Evolutionary conservation across 2,329 filamentous ascomycete species (phyloP), one percentile per base, ranked within the genome.

Genomic region (Trichoderma sp.): DNA sequence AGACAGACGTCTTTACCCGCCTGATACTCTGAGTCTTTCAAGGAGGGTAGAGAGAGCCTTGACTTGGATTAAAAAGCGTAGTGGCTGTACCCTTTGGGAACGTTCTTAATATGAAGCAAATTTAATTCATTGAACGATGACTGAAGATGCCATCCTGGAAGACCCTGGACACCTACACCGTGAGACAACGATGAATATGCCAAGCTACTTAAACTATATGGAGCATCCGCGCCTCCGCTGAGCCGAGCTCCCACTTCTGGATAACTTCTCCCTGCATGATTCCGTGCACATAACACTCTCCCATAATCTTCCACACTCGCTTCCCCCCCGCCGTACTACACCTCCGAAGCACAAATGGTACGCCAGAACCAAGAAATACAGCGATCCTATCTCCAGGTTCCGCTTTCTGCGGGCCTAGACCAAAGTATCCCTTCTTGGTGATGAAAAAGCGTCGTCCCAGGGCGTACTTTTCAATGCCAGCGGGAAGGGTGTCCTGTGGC

Each of bases 191-290:
- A 45, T 45, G 15, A n/a, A 45, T 45, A 19, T 7, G 14, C 15
- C 17, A 7, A 45, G 21, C 4, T 3, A 12, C 7, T 50, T 21
- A 60, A 7, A 60, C 7, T 21, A 60, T 17, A n/a, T 28, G 30
- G 41, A 60, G 30, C 57, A 50, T 60, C 17, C 12, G 57, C 26
- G 57, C 30, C 45, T 60, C 45, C n/a, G 21, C 21, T 6, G 47
- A 34, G 15, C 57, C 57, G 17, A 60, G 15, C 21, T 60, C 47
- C 45, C 57, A 60, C 12, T 60, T 19, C 10, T 41, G 45, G 24
- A 60, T 28, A 15, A 60, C 17, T 17, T 60, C 57, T 14, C 57
- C 57, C 15, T 60, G 57, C 57, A 60, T 60, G 26, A 60, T 60
- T 17, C 45, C 57, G 12, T 60, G 57, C 3, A 60, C 57, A 21